Evolutionary conservation across 1,139 yeast species (phyloP).

Genomic region (Yamadazyma aaseri): DNA sequence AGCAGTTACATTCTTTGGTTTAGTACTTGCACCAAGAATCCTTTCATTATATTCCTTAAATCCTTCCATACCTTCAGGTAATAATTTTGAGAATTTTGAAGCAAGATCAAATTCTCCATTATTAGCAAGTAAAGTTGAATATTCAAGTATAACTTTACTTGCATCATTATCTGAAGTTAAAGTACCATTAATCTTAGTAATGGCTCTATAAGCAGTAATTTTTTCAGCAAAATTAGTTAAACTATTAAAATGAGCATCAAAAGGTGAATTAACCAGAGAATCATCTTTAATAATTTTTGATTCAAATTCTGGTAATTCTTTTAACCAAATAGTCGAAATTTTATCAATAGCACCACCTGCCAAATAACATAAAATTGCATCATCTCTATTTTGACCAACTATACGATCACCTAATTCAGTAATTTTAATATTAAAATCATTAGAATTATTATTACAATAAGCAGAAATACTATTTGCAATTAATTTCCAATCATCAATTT

Average conservation of each 20-base stretch:
- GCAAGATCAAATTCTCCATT: constrained; percentile 87
- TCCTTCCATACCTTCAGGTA: constrained; percentile 59
- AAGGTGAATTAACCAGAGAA: constrained; percentile 50
- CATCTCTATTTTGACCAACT: constrained; percentile 51
- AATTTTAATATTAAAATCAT: constrained; percentile 53
- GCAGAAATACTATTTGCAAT: constrained; percentile 71
- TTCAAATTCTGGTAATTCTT: constrained; percentile 67
- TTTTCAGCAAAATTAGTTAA: constrained; percentile 82
- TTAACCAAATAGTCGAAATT: constrained; percentile 79
- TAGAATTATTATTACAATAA: constrained; percentile 42
- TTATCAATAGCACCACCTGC: constrained; percentile 82
- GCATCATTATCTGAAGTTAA: constrained; percentile 49
- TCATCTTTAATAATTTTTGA: constrained; percentile 39
- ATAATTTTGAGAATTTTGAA: constrained; percentile 58
- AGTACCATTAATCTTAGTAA: constrained; percentile 39
- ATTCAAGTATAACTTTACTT: constrained; percentile 67
- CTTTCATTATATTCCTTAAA: constrained; percentile 67
- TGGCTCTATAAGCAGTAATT: constrained; percentile 69
- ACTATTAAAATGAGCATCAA: constrained; percentile 83
- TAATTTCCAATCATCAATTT: constrained; percentile 79
- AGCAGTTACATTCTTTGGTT: constrained; percentile 1
- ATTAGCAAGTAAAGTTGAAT: constrained; percentile 75
- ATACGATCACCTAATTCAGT: constrained; percentile 70
- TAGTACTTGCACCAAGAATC: constrained; percentile 31
- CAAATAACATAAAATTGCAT: constrained; percentile 75